A percentile compares a stretch with the other conserved stretches of the same genome.
Conservation (phyloP, 495 filamentous ascomycete species). For the Cercophora scortea region DNA sequence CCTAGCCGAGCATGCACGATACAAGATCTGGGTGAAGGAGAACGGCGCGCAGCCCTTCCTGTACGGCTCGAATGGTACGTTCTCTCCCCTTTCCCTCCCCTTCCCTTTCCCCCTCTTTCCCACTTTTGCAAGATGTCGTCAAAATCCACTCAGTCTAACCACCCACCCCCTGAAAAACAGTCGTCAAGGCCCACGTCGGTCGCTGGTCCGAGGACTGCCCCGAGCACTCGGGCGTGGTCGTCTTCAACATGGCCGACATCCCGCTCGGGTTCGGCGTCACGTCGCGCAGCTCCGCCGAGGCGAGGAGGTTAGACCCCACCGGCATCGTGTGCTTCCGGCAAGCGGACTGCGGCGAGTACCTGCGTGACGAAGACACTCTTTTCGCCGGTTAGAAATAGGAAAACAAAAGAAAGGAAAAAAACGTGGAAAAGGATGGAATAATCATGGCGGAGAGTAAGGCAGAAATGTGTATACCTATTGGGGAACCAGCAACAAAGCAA, state of each 20-base stretch:
- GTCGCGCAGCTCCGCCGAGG: slow-evolving; percentile 73
- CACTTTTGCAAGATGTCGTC: too few relatives aligned
- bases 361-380: slow-evolving; percentile 65
- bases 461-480: neutral
- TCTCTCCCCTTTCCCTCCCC: neutral
- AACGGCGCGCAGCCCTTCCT: slow-evolving; percentile 95
- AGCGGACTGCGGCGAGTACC: slow-evolving; percentile 84
- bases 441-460: too few relatives aligned
- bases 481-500: neutral
- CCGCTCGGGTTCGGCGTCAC: slow-evolving; percentile 69
- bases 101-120: too few relatives aligned
- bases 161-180: slow-evolving; percentile 11
- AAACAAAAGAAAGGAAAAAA: slow-evolving; percentile 1
- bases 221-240: slow-evolving; percentile 66
- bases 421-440: neutral
- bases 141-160: too few relatives aligned
- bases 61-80: slow-evolving; percentile 48
- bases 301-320: slow-evolving; percentile 77
- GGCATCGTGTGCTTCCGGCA: slow-evolving; percentile 79
- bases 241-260: slow-evolving; percentile 69
- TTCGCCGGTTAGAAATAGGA: slow-evolving; percentile 31
- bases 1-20: slow-evolving; percentile 78
- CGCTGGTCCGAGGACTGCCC: slow-evolving; percentile 83
- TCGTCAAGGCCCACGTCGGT: slow-evolving; percentile 88
- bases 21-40: slow-evolving; percentile 89